These are phyloP conservation scores for Hypoxylon cercidicola DNA, from an alignment of 495 filamentous ascomycete species.

Conservation along the genomic window DNA sequence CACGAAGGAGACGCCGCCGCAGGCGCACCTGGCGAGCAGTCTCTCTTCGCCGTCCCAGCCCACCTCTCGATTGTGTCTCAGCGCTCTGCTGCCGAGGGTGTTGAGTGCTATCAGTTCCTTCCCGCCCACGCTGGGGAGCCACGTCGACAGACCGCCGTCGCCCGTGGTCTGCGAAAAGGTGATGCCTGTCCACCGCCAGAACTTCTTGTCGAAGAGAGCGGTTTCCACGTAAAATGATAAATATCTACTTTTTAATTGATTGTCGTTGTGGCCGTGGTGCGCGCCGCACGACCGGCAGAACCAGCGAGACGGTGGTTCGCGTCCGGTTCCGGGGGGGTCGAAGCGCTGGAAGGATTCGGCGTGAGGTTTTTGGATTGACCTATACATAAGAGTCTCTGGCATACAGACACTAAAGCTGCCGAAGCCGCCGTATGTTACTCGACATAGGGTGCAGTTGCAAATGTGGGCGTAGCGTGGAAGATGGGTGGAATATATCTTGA, in stretches of 20 bases:
- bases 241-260: no score
- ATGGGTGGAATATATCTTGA: conserved; percentile 46
- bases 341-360: conserved; percentile 16
- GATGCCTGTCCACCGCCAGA: no score
- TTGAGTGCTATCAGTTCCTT: no score
- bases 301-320: conserved; percentile 61
- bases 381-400: conserved; percentile 43
- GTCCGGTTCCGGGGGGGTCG: no score
- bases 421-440: conserved; percentile 66
- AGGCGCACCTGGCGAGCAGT: conserved; percentile 54
- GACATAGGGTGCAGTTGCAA: conserved; percentile 74
- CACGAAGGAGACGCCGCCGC: conserved; percentile 57
- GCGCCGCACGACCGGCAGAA: conserved; percentile 77
- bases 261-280: conserved; percentile 60
- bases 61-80: conserved; percentile 32
- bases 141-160: conserved; percentile 52
- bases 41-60: conserved; percentile 35
- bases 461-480: conserved; percentile 58
- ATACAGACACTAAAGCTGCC: conserved; percentile 62
- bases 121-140: conserved; percentile 45
- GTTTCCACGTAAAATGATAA: no score
- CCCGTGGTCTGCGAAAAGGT: conserved; percentile 48
- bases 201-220: no score
- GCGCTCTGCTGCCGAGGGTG: conserved; percentile 47
- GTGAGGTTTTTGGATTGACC: conserved; percentile 48